Evolutionary conservation across 1,284 basidiomycete species (phyloP).

Genomic region (Pascua sp.): DNA sequence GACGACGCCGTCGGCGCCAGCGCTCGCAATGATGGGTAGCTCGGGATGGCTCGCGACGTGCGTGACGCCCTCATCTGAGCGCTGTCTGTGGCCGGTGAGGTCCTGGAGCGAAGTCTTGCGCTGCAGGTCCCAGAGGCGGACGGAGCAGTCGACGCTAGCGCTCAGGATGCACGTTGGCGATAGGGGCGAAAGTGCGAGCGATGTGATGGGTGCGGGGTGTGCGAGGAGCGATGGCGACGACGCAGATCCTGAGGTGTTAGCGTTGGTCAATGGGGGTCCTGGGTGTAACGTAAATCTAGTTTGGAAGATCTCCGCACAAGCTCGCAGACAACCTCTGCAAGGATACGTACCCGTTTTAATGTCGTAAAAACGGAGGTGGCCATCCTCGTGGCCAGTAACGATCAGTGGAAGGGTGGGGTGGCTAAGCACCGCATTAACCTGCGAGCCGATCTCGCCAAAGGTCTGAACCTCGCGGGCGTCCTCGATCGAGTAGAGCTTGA

Average conservation of each 20-base stretch:
- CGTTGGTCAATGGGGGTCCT: background rate
- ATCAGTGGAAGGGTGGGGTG: conserved; percentile 87
- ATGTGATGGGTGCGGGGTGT: conserved; percentile 87
- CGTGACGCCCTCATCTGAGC: conserved; percentile 84
- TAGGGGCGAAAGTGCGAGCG: conserved; percentile 78
- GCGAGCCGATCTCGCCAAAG: conserved; percentile 59
- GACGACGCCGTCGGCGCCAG: conserved; percentile 91
- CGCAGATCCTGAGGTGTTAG: conserved; percentile 44
- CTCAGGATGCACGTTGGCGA: conserved; percentile 70
- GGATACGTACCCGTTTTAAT: conserved; percentile 57
- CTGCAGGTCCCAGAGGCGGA: conserved; percentile 88
- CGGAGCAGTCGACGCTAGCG: conserved; percentile 87
- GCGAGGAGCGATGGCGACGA: conserved; percentile 85
- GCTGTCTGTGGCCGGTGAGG: conserved; percentile 76
- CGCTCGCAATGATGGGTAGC: conserved; percentile 82
- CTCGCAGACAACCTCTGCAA: background rate
- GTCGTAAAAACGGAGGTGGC: conserved; percentile 86
- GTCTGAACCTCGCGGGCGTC: conserved; percentile 72
- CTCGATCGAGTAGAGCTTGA: conserved; percentile 87
- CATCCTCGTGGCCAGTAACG: conserved; percentile 90
- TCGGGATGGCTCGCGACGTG: conserved; percentile 59
- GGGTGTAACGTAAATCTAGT: too few relatives aligned
- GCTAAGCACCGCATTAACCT: conserved; percentile 84
- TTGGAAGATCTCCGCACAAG: background rate
- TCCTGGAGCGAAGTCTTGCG: conserved; percentile 74